Evolutionary conservation across 768 basidiomycete genomes (phyloP).

Genomic region (Leccinum uliginosum): DNA sequence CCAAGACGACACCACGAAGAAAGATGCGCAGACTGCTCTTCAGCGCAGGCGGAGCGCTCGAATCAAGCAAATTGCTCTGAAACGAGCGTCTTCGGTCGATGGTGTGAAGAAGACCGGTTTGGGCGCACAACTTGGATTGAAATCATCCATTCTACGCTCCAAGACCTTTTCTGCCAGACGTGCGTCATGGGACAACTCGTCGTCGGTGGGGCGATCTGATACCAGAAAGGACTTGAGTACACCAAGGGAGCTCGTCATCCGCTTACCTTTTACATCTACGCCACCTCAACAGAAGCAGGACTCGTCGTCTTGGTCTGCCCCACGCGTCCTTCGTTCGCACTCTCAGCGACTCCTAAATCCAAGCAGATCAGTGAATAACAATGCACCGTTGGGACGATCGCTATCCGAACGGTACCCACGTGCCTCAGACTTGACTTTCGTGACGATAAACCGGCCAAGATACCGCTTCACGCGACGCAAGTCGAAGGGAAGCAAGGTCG

Average conservation of each 20-base stretch:
- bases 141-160: conserved; percentile 12
- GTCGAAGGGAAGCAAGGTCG: conserved; percentile 2
- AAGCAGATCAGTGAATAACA: neutral
- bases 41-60: conserved; percentile 24
- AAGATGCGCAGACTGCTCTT: neutral
- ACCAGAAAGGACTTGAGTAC: neutral
- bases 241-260: conserved; percentile 17
- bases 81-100: conserved; percentile 9
- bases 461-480: conserved; percentile 17
- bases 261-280: conserved; percentile 22
- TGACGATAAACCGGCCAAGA: conserved; percentile 20
- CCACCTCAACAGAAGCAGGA: conserved; percentile 9
- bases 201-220: neutral
- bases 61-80: conserved; percentile 13
- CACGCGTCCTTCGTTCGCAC: conserved; percentile 25
- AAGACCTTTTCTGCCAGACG: conserved; percentile 3
- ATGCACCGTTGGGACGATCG: conserved; percentile 17
- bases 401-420: conserved; percentile 22
- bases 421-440: conserved; percentile 17
- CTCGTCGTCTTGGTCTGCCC: conserved; percentile 6
- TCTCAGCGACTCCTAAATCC: conserved; percentile 17
- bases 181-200: neutral
- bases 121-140: neutral
- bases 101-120: neutral
- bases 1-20: neutral